phyloP scores from a whole-genome alignment of 331 rosid species.

The Rosa hybrid region DNA sequence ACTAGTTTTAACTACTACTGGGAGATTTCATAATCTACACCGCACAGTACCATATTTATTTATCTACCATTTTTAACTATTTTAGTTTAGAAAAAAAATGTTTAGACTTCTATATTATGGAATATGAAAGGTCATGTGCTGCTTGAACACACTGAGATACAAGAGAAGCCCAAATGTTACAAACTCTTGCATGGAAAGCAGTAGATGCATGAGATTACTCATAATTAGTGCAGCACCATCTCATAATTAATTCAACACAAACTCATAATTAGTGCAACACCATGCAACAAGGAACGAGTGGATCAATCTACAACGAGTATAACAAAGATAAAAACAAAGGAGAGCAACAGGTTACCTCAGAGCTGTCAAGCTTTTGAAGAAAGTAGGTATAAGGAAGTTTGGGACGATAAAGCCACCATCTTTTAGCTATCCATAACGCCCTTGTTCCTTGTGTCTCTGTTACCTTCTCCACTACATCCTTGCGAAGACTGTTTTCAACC shows the following conservation, averaged over 20 bases:
- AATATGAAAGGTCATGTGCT: not conserved
- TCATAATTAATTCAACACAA: not conserved
- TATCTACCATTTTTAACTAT: not conserved
- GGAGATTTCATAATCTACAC: not conserved
- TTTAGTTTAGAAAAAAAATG: not conserved
- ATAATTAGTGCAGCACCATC: not conserved
- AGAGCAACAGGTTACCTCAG: slow-evolving; percentile 57
- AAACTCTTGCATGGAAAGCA: slow-evolving; percentile 19
- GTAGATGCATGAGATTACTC: slow-evolving; percentile 11
- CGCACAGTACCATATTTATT: not conserved
- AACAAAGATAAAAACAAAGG: slow-evolving; percentile 15
- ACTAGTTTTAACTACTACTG: not conserved
- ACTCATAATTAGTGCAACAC: not conserved
- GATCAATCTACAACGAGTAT: slow-evolving; percentile 12
- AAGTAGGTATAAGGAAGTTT: slow-evolving; percentile 87
- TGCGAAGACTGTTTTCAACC: slow-evolving; percentile 93
- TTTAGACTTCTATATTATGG: not conserved
- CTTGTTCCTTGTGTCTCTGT: slow-evolving; percentile 65
- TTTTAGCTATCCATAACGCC: slow-evolving; percentile 84
- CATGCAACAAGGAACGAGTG: slow-evolving; percentile 15
- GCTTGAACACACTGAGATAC: slow-evolving; percentile 10
- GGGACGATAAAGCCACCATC: slow-evolving; percentile 99
- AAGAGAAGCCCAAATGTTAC: slow-evolving; percentile 13
- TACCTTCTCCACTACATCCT: slow-evolving; percentile 73
- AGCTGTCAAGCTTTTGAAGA: slow-evolving; percentile 82